Evolutionary conservation across 176 grass and related monocot genomes (phyloP), one percentile per base, ranked within the genome.

Genomic region (Tuctoria greenei): DNA sequence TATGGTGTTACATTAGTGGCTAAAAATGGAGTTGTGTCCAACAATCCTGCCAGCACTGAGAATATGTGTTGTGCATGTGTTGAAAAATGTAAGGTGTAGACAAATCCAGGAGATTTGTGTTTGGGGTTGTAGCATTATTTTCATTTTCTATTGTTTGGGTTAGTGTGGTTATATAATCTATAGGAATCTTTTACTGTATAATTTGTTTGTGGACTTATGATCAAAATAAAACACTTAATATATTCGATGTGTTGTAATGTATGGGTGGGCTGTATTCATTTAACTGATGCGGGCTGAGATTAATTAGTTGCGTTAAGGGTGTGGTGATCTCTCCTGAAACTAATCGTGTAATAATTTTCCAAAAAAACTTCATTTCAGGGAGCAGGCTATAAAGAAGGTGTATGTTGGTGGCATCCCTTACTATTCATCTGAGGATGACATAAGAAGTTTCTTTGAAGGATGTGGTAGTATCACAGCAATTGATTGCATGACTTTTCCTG

Each of bases 361-460:
- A 38, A 7, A 40, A 40, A 2, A 14, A 46, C 38, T 16, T 66
- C 57, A 24, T 92, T 86, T 83, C 86, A 97, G 88, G 47, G 86
- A 88, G 72, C 52, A 93, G 71, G 86, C 66, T 59, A 35, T 64
- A 54, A 93, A 97, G 67, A 97, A 93, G 86, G 86, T 93, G 57
- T 97, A 93, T 86, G 91, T 92, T 79, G 95, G 95, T 76, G 95
- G 95, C 36, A 93, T 97, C 54, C 95, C 95, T 4, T 97, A 97
- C 67, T 97, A 97, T 78, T 98, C 90, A 43, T 87, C 86, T 45
- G 91, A 93, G 72, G 91, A 98, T 79, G 95, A 98, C 72, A 98
- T 98, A 72, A 89, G 85, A 81, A 92, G 91, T 57, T 98, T 93
- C 67, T 98, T 98, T 75, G 91, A 88, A 66, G 82, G 51, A 64